Conservation (phyloP, 2,329 filamentous ascomycete genomes). For the Lasiodiplodia citricola region DNA sequence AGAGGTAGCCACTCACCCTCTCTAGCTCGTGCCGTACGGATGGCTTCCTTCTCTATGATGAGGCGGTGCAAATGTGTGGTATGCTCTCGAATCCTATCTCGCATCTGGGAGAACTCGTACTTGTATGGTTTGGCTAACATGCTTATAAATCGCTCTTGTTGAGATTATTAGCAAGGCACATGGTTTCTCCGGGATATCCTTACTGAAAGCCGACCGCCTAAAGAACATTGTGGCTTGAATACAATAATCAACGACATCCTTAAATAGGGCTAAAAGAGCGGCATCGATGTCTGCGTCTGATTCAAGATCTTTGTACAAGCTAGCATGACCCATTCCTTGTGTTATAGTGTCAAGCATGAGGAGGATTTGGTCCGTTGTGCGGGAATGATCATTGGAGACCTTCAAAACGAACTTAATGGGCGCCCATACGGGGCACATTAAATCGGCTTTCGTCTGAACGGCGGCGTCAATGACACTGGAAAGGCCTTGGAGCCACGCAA, state of each 20-base stretch:
- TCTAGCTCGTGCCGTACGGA: not conserved
- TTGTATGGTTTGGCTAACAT: not conserved
- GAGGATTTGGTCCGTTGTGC: not conserved
- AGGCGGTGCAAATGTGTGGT: not conserved
- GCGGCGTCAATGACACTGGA: slow-evolving; percentile 9
- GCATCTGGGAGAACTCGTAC: not conserved
- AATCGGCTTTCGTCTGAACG: slow-evolving; percentile 16
- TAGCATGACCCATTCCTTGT: too few species aligned
- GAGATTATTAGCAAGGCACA: too few species aligned
- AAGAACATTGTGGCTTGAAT: too few species aligned
- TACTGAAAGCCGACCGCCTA: too few species aligned
- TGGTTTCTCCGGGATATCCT: too few species aligned
- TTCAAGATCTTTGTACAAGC: too few species aligned
- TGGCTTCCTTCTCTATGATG: not conserved
- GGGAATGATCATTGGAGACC: not conserved
- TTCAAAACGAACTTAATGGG: slow-evolving; percentile 20
- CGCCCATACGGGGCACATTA: slow-evolving; percentile 18
- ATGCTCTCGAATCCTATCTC: not conserved
- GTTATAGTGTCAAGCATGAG: not conserved
- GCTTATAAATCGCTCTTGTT: too few species aligned
- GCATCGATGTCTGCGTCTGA: too few species aligned
- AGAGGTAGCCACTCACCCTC: not conserved
- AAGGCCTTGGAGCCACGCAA: slow-evolving; percentile 10
- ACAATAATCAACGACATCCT: too few species aligned
- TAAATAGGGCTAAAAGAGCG: too few species aligned